phyloP scores from a whole-genome alignment of 768 basidiomycete species.

The Lentinula lateritia region DNA sequence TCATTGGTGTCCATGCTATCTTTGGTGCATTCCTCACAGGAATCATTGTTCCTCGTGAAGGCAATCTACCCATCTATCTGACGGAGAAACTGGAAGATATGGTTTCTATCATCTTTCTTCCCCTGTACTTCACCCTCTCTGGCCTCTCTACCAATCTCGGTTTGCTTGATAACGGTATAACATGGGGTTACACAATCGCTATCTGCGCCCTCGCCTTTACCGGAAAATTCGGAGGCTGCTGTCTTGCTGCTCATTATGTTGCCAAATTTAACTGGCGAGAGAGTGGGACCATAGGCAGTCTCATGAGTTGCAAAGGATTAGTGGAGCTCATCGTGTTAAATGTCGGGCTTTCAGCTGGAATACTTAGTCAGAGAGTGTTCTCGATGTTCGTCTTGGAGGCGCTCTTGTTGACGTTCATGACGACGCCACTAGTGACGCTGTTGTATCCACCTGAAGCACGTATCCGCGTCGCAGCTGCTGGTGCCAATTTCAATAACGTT shows the following conservation, averaged over 20 bases:
- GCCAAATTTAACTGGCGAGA: slow-evolving; percentile 83
- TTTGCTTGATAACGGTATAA: slow-evolving; percentile 69
- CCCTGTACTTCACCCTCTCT: slow-evolving; percentile 91
- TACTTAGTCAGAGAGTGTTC: slow-evolving; percentile 74
- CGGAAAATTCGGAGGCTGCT: slow-evolving; percentile 89
- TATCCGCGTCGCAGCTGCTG: slow-evolving; percentile 39
- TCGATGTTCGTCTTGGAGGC: slow-evolving; percentile 94
- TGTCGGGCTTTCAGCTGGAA: slow-evolving; percentile 78
- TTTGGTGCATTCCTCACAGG: slow-evolving; percentile 89
- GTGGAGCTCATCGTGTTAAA: slow-evolving; percentile 96
- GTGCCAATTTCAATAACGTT: slow-evolving; percentile 42
- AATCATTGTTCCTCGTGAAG: slow-evolving; percentile 80
- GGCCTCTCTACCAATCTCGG: slow-evolving; percentile 88
- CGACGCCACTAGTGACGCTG: slow-evolving; percentile 65
- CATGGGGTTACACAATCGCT: slow-evolving; percentile 85
- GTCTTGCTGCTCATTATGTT: slow-evolving; percentile 54
- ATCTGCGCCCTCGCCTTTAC: slow-evolving; percentile 74
- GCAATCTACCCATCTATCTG: slow-evolving; percentile 79
- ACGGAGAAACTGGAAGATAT: slow-evolving; percentile 97
- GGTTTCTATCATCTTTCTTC: slow-evolving; percentile 85
- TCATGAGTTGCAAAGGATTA: slow-evolving; percentile 96
- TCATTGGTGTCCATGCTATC: slow-evolving; percentile 89
- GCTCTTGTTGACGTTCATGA: slow-evolving; percentile 77
- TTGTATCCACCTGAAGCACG: slow-evolving; percentile 66
- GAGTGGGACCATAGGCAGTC: slow-evolving; percentile 73